Conservation (phyloP, 1,139 yeast species). For the Geotrichum klebahnii region DNA sequence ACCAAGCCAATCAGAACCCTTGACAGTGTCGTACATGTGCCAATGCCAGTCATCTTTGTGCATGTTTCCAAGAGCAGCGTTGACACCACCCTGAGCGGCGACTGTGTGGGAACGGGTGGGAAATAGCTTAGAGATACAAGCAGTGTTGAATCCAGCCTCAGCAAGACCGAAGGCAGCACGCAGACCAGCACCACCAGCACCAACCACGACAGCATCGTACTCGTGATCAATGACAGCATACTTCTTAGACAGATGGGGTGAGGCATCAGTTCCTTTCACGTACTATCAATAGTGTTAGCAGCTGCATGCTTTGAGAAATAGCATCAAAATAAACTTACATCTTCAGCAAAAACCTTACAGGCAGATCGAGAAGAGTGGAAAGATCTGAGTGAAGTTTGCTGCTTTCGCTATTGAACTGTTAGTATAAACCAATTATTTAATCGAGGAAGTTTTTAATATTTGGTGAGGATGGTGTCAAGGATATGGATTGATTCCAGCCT, state of each 20-base stretch:
- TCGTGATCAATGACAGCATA: conserved; percentile 92
- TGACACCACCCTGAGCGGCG: conserved; percentile 99
- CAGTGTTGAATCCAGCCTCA: conserved; percentile 95
- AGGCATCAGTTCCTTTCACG: conserved; percentile 41
- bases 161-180: conserved; percentile 98
- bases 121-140: conserved; percentile 93
- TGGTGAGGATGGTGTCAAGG: neutral
- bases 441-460: too few species aligned
- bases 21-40: conserved; percentile 99
- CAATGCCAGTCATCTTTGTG: conserved; percentile 98
- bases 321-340: conserved; percentile 24
- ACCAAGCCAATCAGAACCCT: conserved; percentile 99
- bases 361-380: conserved; percentile 33
- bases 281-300: conserved; percentile 20
- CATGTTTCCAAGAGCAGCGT: conserved; percentile 96
- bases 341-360: conserved; percentile 31
- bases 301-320: neutral
- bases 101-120: conserved; percentile 99
- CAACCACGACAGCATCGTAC: conserved; percentile 95
- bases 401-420: conserved; percentile 14
- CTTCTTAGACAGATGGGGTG: conserved; percentile 49
- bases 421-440: too few species aligned
- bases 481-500: too few species aligned
- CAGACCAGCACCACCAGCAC: conserved; percentile 99
- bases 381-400: conserved; percentile 22